Conservation (phyloP, 1,139 yeast species). For the Debaryomyces singareniensis region DNA sequence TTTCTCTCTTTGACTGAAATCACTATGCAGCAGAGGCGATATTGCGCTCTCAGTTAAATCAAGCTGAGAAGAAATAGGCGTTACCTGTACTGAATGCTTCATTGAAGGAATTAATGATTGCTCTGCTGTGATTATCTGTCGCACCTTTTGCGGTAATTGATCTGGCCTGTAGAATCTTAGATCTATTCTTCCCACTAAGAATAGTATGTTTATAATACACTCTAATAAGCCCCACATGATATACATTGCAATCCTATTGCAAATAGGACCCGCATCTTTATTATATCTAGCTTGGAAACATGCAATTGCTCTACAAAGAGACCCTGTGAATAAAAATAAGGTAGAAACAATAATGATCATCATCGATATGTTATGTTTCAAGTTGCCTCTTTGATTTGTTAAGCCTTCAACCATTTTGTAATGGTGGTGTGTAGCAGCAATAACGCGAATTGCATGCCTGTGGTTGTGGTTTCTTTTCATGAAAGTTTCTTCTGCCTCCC, state of each 20-base stretch:
- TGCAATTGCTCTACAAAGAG: conserved; percentile 53
- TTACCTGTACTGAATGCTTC: neutral
- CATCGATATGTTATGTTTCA: conserved; percentile 46
- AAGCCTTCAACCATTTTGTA: conserved; percentile 39
- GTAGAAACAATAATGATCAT: conserved; percentile 46
- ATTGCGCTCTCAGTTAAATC: too few species aligned
- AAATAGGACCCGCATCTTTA: conserved; percentile 15
- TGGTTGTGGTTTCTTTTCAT: conserved; percentile 43
- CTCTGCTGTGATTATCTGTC: conserved; percentile 38
- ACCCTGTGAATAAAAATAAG: conserved; percentile 46
- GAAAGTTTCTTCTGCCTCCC: conserved; percentile 46
- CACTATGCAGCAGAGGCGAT: too few species aligned
- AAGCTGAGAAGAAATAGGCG: neutral
- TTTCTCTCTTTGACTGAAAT: too few species aligned
- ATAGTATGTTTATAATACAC: conserved; percentile 46
- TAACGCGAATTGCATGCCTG: conserved; percentile 45
- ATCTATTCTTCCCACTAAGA: conserved; percentile 60
- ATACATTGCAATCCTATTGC: conserved; percentile 54
- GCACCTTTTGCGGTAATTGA: conserved; percentile 33
- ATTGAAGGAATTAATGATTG: conserved; percentile 24
- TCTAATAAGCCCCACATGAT: conserved; percentile 60
- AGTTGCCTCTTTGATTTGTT: conserved; percentile 36
- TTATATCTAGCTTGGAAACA: conserved; percentile 36
- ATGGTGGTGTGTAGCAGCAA: conserved; percentile 42
- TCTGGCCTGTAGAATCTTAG: conserved; percentile 78